A percentile compares a stretch with the other conserved stretches of the same genome.
phyloP scores from a whole-genome alignment of 2,329 filamentous ascomycete species.

The Trichothecium roseum region DNA sequence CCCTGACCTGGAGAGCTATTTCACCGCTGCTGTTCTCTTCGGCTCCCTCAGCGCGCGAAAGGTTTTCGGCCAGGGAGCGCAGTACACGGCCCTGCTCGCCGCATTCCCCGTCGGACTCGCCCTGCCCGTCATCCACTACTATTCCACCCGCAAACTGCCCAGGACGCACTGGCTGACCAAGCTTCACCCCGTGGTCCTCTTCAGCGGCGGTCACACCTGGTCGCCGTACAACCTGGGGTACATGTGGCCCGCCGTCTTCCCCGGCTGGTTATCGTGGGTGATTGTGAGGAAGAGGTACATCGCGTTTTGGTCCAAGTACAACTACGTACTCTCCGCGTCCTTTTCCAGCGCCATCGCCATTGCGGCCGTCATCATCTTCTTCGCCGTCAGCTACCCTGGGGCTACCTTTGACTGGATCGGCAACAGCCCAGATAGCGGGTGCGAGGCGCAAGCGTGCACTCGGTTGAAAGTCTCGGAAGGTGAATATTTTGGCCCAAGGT shows the following conservation, averaged over 20 bases:
- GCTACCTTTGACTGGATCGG: constrained; percentile 38
- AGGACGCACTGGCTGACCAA: constrained; percentile 25
- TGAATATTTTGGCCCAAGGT: constrained; percentile 28
- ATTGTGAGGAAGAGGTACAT: constrained; percentile 37
- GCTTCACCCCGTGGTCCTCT: constrained; percentile 36
- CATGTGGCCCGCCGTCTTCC: constrained; percentile 38
- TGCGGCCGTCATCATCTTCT: constrained; percentile 42
- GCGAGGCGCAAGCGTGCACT: constrained; percentile 29
- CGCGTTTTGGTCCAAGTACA: constrained; percentile 44
- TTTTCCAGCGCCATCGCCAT: constrained; percentile 40
- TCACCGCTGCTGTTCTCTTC: constrained; percentile 45
- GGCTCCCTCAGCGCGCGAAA: constrained; percentile 40
- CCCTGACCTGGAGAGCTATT: constrained; percentile 43
- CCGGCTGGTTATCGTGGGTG: constrained; percentile 41
- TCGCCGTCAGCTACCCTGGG: constrained; percentile 34
- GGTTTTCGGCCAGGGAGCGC: constrained; percentile 36
- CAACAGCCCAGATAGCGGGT: constrained; percentile 30
- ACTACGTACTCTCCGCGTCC: constrained; percentile 41
- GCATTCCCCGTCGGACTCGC: constrained; percentile 40
- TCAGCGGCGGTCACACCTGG: constrained; percentile 34
- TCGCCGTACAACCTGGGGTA: constrained; percentile 42
- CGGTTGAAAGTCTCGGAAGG: constrained; percentile 18
- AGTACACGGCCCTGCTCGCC: constrained; percentile 35
- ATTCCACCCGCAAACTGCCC: constrained; percentile 27
- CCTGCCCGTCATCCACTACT: constrained; percentile 31